Evolutionary conservation across 2,329 filamentous ascomycete species (phyloP), one percentile per base, ranked within the genome.

Genomic region (Colletotrichum limetticola): DNA sequence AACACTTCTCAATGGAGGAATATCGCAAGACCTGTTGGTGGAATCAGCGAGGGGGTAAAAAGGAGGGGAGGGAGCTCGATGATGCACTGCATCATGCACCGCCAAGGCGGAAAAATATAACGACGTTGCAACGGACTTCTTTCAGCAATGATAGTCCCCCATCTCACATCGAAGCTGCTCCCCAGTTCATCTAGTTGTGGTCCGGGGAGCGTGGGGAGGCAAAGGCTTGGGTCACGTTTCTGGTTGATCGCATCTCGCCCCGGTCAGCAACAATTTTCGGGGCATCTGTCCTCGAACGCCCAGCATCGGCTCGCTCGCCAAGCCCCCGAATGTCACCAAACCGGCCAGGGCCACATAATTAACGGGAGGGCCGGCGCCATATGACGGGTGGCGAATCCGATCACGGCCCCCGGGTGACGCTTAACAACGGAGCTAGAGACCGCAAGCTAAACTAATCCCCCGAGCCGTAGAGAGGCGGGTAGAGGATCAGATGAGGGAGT

Each of bases 81-180:
- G 52, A 55, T 46, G 19, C 42, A 49, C 19, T n/a, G 28, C 28
- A 28, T 35, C 57, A n/a, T 26, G 52, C 19, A 42, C 16, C 56
- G 69, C 69, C 69, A 71, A 71, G 65, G 56, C 69, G 64, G 64
- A 26, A 56, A 42, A 68, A 71, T 63, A 56, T 7, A 46, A 19
- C 11, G 52, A 37, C 57, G 56, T 24, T 16, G 1, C 62, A 46
- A 35, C 12, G 56, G 55, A 14, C 22, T 57, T 14, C 32, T 67
- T 53, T 11, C 19, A 66, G 19, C 37, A 58, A 68, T 42, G 30
- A 57, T 62, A 19, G 37, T 16, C 16, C 37, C 37, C 37, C 37
- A 42, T 7, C 2, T 6, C 37, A 6, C 37, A 8, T 19, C 3
- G 37, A 42, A 19, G 37, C 16, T 7, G 32, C 5, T 19, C 37